A percentile compares a stretch with the other conserved stretches of the same genome.
Conservation (phyloP, 805 yeast species). For the Teunomyces funiuensis region DNA sequence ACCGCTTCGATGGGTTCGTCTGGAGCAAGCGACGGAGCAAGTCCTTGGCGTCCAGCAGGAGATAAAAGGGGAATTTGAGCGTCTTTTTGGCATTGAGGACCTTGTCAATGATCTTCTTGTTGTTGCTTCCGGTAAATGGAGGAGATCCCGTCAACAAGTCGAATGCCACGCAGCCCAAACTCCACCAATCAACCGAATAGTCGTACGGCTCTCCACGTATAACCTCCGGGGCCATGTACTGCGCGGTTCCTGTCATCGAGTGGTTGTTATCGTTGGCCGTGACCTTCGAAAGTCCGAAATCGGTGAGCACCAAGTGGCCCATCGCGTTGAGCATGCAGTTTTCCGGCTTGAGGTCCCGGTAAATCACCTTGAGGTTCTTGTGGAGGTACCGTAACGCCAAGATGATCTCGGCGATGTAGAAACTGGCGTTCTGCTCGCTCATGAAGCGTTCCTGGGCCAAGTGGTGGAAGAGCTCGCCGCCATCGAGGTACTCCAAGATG, state of each 20-base stretch:
- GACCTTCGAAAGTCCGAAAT: conserved; percentile 45
- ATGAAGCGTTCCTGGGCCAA: conserved; percentile 24
- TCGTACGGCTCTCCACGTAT: conserved; percentile 40
- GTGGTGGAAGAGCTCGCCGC: conserved; percentile 47
- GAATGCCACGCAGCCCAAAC: conserved; percentile 44
- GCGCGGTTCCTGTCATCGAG: conserved; percentile 46
- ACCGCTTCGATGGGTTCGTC: conserved; percentile 36
- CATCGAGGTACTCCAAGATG: conserved; percentile 44
- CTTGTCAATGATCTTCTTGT: conserved; percentile 40
- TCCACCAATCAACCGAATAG: conserved; percentile 49
- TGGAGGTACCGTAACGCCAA: conserved; percentile 42
- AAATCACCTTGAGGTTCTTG: conserved; percentile 36
- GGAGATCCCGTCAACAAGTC: conserved; percentile 46
- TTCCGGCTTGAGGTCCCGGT: conserved; percentile 46
- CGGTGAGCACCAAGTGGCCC: conserved; percentile 45
- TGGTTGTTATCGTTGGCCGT: conserved; percentile 19
- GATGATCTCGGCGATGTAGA: conserved; percentile 43
- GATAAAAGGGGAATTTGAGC: conserved; percentile 40
- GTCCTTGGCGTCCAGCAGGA: conserved; percentile 43
- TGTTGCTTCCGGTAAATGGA: conserved; percentile 44
- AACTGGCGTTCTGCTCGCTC: conserved; percentile 39
- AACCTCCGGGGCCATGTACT: conserved; percentile 51
- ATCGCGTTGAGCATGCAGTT: conserved; percentile 43
- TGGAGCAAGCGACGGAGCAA: conserved; percentile 38
- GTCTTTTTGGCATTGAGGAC: conserved; percentile 31